A percentile compares a stretch with the other conserved stretches of the same genome.
These are phyloP conservation scores for Hibiscus trionum DNA, from an alignment of 345 rosid genomes.

Conservation along the genomic window DNA sequence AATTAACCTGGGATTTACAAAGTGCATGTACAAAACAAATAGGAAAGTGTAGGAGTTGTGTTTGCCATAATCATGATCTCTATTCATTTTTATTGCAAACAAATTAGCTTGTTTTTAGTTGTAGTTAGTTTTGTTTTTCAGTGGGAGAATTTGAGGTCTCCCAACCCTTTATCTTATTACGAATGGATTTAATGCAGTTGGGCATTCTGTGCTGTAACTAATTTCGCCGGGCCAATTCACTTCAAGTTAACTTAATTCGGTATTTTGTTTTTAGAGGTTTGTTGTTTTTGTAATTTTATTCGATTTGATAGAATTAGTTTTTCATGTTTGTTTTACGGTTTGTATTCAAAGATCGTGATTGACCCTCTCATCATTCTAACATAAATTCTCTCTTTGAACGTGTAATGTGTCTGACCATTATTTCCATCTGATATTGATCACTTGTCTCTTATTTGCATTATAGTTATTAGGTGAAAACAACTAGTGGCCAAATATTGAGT, in stretches of 20 bases:
- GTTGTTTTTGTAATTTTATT: too few relatives aligned
- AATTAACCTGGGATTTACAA: neutral
- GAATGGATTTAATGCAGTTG: neutral
- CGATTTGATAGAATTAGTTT: too few relatives aligned
- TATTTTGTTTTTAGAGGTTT: neutral
- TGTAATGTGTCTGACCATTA: too few relatives aligned
- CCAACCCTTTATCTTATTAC: neutral
- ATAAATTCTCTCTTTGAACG: too few relatives aligned
- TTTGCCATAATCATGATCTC: neutral
- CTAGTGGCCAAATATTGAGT: too few relatives aligned
- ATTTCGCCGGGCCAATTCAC: neutral
- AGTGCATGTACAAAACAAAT: neutral
- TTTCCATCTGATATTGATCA: too few relatives aligned
- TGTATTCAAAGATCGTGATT: too few relatives aligned
- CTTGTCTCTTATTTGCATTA: too few relatives aligned
- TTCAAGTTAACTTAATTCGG: neutral
- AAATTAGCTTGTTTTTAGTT: neutral
- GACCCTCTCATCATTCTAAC: too few relatives aligned
- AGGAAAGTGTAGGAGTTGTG: neutral
- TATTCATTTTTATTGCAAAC: neutral
- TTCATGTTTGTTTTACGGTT: too few relatives aligned
- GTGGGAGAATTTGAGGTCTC: neutral
- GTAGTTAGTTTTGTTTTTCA: neutral
- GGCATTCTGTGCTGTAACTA: neutral
- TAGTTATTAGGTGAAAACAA: too few relatives aligned